Evolutionary conservation across 192 early-diverging fungal genomes (phyloP).

Genomic region (Mortierella hygrophila): DNA sequence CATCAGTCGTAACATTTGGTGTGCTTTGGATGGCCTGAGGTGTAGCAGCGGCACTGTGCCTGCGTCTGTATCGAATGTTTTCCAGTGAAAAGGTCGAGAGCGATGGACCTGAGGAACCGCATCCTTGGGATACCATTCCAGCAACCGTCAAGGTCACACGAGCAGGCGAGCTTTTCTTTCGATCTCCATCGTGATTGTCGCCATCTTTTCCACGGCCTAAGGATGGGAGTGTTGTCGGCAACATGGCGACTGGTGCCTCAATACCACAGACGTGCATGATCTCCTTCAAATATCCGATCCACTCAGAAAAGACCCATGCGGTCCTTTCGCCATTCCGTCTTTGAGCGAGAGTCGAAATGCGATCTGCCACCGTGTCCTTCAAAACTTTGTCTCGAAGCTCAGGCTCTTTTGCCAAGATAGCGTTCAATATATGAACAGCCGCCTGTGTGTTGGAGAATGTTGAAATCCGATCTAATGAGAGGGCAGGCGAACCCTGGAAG

Average conservation of each 20-base stretch:
- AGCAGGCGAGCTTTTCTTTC: neutral
- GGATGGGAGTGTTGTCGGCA: neutral
- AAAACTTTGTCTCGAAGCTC: constrained; percentile 32
- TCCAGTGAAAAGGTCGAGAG: constrained; percentile 42
- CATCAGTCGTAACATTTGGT: neutral
- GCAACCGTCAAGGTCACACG: constrained; percentile 1
- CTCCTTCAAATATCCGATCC: constrained; percentile 45
- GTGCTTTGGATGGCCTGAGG: neutral
- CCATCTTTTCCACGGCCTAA: neutral
- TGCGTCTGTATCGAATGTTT: constrained; percentile 23
- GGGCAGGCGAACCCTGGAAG: constrained; percentile 12
- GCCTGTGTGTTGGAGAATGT: constrained; percentile 38
- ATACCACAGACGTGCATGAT: constrained; percentile 45
- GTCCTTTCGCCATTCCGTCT: neutral
- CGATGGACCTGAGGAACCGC: neutral
- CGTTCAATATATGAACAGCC: constrained; percentile 26
- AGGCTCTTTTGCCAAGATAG: constrained; percentile 28
- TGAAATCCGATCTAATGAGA: constrained; percentile 34
- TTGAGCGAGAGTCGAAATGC: neutral
- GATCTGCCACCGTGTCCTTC: constrained; percentile 35
- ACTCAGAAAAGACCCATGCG: constrained; percentile 23
- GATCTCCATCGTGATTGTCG: neutral
- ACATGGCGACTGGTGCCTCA: neutral
- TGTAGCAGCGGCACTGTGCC: constrained; percentile 15
- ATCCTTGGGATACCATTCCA: constrained; percentile 9